Conservation (phyloP, 768 basidiomycete genomes). For the Rhizopogon vulgaris region DNA sequence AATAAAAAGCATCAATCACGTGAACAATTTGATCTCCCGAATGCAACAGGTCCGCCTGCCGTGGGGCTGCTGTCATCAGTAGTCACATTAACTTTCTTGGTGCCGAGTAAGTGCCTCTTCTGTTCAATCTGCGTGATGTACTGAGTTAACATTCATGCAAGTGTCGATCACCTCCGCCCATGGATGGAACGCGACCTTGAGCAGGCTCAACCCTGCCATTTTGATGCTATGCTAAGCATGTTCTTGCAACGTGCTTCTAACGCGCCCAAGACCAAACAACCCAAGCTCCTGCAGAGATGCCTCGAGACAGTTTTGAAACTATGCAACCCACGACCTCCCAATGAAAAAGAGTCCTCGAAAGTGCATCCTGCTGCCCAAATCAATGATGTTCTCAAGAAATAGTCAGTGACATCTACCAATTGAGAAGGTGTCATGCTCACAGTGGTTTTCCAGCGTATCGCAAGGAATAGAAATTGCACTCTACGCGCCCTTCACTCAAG, state of each 20-base stretch:
- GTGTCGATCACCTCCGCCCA: neutral
- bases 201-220: neutral
- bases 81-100: neutral
- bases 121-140: neutral
- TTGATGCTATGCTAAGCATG: neutral
- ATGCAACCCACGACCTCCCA: neutral
- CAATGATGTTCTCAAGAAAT: neutral
- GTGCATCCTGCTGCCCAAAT: neutral
- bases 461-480: neutral
- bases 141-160: neutral
- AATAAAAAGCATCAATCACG: too few relatives aligned
- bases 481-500: neutral
- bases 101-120: neutral
- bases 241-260: neutral
- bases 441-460: neutral
- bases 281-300: neutral
- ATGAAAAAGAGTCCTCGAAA: too few relatives aligned
- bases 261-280: neutral
- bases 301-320: neutral
- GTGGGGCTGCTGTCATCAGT: neutral
- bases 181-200: neutral
- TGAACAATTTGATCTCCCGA: too few relatives aligned
- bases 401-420: neutral
- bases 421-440: neutral
- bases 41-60: too few relatives aligned